A percentile compares a stretch with the other conserved stretches of the same genome.
phyloP scores from a whole-genome alignment of 495 filamentous ascomycete species.

The Jackrogersella minutella region DNA sequence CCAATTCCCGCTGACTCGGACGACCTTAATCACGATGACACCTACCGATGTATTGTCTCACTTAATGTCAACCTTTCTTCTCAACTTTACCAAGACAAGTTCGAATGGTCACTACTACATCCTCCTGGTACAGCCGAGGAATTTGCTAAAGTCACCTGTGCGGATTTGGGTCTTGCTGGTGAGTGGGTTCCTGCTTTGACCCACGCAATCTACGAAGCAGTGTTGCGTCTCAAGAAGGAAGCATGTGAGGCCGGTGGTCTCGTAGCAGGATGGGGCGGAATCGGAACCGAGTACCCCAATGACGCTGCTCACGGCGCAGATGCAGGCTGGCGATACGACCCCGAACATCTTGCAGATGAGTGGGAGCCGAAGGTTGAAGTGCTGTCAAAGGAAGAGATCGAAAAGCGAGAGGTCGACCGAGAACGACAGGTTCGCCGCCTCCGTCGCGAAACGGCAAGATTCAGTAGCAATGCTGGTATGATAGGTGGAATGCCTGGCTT shows the following conservation, averaged over 20 bases:
- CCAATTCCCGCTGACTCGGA: conserved; percentile 60
- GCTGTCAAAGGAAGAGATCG: conserved; percentile 94
- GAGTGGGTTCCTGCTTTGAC: conserved; percentile 96
- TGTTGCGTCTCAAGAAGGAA: conserved; percentile 92
- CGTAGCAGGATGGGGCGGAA: conserved; percentile 72
- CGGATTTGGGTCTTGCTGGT: conserved; percentile 84
- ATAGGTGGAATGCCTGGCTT: conserved; percentile 68
- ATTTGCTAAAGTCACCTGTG: conserved; percentile 90
- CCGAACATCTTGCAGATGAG: conserved; percentile 84
- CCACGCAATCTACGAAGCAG: conserved; percentile 96
- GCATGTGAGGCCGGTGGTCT: conserved; percentile 88
- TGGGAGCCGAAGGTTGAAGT: conserved; percentile 96
- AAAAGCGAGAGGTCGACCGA: conserved; percentile 94
- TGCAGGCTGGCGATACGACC: conserved; percentile 94
- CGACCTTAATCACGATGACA: conserved; percentile 83
- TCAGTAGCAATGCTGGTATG: conserved; percentile 85
- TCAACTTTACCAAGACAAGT: conserved; percentile 93
- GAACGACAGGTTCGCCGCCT: conserved; percentile 88
- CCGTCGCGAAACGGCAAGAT: conserved; percentile 88
- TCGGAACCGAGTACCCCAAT: conserved; percentile 84
- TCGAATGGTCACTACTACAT: conserved; percentile 97
- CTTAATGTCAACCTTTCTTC: conserved; percentile 94
- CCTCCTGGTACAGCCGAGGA: conserved; percentile 89
- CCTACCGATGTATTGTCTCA: conserved; percentile 87
- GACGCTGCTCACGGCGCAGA: conserved; percentile 79